A percentile compares a stretch with the other conserved stretches of the same genome.
These are phyloP conservation scores for Cladosporium sp. DNA, from an alignment of 2,329 filamentous ascomycete species.

Conservation along the genomic window DNA sequence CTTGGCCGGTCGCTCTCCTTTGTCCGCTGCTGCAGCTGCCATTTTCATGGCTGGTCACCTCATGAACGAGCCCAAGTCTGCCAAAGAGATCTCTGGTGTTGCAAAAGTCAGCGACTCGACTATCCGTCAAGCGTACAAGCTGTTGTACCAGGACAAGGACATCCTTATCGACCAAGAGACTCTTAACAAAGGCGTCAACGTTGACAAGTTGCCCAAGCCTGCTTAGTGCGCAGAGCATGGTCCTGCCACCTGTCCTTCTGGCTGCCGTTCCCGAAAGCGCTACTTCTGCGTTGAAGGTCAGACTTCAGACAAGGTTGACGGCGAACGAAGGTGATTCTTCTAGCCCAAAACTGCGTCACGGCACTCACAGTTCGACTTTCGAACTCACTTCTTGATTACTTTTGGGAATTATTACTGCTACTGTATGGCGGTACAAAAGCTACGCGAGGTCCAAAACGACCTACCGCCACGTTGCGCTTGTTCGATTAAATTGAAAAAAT, in stretches of 20 bases:
- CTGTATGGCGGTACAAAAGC: neutral
- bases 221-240: constrained; percentile 18
- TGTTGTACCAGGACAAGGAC: constrained; percentile 70
- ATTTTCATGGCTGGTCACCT: constrained; percentile 94
- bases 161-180: constrained; percentile 71
- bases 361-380: no score
- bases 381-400: no score
- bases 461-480: no score
- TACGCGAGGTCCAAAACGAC: neutral
- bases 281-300: no score
- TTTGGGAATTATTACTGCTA: no score
- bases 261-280: no score
- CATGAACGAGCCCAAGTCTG: constrained; percentile 69
- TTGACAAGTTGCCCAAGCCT: constrained; percentile 61
- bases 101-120: constrained; percentile 94
- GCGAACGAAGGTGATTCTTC: constrained; percentile 8
- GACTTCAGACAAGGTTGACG: no score
- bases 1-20: constrained; percentile 84
- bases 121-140: constrained; percentile 91
- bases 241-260: neutral
- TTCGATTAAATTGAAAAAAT: no score
- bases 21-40: constrained; percentile 90
- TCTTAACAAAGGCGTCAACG: constrained; percentile 66
- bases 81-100: constrained; percentile 80
- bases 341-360: neutral